Percentiles rank a stretch among this genome's conserved stretches.
These are phyloP conservation scores for Boletus semigastroideus DNA, from an alignment of 1,284 basidiomycete genomes.

Conservation along the genomic window DNA sequence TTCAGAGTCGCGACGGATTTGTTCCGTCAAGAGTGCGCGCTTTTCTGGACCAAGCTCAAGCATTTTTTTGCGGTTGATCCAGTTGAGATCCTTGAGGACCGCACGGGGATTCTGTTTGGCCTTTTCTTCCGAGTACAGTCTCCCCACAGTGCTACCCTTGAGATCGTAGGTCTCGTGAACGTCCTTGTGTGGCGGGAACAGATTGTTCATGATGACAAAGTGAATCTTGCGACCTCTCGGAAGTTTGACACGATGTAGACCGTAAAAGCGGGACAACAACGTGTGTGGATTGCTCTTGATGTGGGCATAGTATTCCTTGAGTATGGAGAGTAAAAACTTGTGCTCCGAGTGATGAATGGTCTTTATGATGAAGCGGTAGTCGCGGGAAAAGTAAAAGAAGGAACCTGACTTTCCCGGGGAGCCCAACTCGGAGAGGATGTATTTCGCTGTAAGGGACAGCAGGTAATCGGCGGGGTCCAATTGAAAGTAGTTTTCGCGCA, in stretches of 20 bases:
- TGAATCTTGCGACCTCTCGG: conserved; percentile 95
- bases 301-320: conserved; percentile 86
- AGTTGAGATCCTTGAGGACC: conserved; percentile 95
- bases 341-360: conserved; percentile 95
- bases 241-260: conserved; percentile 95
- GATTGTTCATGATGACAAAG: conserved; percentile 99
- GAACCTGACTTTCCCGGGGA: conserved; percentile 98
- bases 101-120: conserved; percentile 79
- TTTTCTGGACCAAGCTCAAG: conserved; percentile 95
- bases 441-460: conserved; percentile 93
- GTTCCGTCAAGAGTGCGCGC: conserved; percentile 85
- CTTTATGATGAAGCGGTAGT: conserved; percentile 99
- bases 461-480: conserved; percentile 98
- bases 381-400: conserved; percentile 99
- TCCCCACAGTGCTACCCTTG: conserved; percentile 91
- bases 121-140: conserved; percentile 87
- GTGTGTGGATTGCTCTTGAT: conserved; percentile 93
- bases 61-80: conserved; percentile 80
- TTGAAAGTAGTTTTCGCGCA: conserved; percentile 93
- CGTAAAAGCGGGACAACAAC: conserved; percentile 91
- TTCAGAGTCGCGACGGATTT: conserved; percentile 84
- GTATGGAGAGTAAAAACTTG: conserved; percentile 86
- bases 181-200: conserved; percentile 97
- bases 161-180: conserved; percentile 98
- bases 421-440: conserved; percentile 97